A percentile compares a stretch with the other conserved stretches of the same genome.
These are phyloP conservation scores for Ceratocystis huliohia DNA, from an alignment of 2,329 filamentous ascomycete genomes.

Conservation along the genomic window DNA sequence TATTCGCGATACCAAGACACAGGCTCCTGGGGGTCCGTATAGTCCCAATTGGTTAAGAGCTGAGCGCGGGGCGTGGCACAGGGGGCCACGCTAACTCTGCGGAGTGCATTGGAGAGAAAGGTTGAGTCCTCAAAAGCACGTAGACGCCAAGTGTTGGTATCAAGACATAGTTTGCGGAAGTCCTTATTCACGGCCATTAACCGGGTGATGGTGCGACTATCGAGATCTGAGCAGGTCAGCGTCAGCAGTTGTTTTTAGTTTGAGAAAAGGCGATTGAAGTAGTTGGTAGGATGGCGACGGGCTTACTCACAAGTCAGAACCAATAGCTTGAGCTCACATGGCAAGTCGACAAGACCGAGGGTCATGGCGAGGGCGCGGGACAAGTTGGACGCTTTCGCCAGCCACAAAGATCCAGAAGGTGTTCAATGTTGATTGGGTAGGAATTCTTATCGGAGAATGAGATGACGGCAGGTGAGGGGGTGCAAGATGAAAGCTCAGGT, in stretches of 20 bases:
- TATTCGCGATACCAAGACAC: slow-evolving; percentile 84
- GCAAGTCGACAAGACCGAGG: slow-evolving; percentile 11
- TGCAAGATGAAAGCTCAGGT: neutral
- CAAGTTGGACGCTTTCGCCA: neutral
- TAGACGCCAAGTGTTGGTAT: slow-evolving; percentile 63
- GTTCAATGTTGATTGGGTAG: neutral
- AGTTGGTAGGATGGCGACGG: neutral
- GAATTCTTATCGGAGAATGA: neutral
- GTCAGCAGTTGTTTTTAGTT: neutral
- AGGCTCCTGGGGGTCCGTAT: slow-evolving; percentile 55
- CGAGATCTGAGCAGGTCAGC: slow-evolving; percentile 2
- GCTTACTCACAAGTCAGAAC: slow-evolving; percentile 14
- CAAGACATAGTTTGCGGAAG: slow-evolving; percentile 55
- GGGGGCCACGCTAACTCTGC: neutral
- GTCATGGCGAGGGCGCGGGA: neutral
- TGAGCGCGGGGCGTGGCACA: slow-evolving; percentile 26
- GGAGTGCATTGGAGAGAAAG: slow-evolving; percentile 12
- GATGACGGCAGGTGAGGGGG: neutral
- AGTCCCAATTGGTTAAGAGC: slow-evolving; percentile 72
- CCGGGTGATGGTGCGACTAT: slow-evolving; percentile 7
- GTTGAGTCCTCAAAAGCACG: slow-evolving; percentile 59
- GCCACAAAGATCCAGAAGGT: neutral
- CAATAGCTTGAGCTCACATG: slow-evolving; percentile 13
- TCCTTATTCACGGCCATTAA: slow-evolving; percentile 8
- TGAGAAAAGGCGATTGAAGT: neutral